Conservation (phyloP, 352 stramenopile genomes). For the Thraustotheca clavata region DNA sequence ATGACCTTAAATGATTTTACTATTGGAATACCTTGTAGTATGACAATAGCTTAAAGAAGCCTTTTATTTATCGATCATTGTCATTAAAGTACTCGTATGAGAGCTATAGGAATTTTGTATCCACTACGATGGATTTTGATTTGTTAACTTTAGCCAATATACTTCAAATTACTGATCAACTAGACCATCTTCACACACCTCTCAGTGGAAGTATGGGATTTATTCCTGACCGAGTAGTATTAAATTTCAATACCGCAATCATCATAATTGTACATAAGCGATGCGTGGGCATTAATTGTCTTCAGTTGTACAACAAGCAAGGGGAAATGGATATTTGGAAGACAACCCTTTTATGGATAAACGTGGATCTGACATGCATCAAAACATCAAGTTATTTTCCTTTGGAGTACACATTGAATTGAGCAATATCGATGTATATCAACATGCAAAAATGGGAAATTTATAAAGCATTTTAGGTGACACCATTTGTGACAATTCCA, state of each 20-base stretch:
- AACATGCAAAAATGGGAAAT: not conserved
- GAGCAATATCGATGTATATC: conserved; percentile 31
- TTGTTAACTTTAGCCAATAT: conserved; percentile 72
- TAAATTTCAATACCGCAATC: not conserved
- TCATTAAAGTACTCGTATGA: no score
- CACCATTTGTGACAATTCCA: conserved; percentile 7
- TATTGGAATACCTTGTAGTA: no score
- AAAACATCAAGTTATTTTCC: conserved; percentile 61
- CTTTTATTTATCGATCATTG: no score
- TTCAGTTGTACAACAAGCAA: conserved; percentile 36
- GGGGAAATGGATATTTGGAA: conserved; percentile 56
- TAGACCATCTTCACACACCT: conserved; percentile 44
- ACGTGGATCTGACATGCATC: conserved; percentile 46
- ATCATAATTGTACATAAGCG: conserved; percentile 24
- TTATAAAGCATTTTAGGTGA: not conserved
- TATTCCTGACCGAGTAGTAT: conserved; percentile 36
- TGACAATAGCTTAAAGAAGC: no score
- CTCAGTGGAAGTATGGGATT: conserved; percentile 70
- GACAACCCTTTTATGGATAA: conserved; percentile 61
- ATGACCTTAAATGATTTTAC: no score
- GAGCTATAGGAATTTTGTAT: no score
- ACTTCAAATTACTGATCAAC: conserved; percentile 53
- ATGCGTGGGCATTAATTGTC: conserved; percentile 64
- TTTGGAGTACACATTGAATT: conserved; percentile 45
- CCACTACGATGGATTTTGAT: no score